Percentiles rank a stretch among this genome's conserved stretches.
Evolutionary conservation across 371 early-diverging fungal species (phyloP).

Genomic region (Mortierella sp.): DNA sequence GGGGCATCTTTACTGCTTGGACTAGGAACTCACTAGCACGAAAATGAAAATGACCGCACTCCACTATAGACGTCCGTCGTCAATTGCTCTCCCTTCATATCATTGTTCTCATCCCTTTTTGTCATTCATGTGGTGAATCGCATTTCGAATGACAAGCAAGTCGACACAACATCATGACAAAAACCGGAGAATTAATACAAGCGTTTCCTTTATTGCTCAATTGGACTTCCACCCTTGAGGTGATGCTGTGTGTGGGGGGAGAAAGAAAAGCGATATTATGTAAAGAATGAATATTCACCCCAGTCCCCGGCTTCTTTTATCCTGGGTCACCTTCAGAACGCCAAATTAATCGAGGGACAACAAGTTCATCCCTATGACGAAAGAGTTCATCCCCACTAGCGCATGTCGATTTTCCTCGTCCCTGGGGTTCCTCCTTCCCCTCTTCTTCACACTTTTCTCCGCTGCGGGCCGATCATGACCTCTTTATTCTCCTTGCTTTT

Average conservation of each 20-base stretch:
- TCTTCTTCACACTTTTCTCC: background rate
- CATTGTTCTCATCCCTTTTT: background rate
- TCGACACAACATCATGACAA: too few relatives aligned
- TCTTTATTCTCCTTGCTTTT: background rate
- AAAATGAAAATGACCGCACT: slow-evolving; percentile 1
- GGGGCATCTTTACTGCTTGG: background rate
- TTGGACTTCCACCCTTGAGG: background rate
- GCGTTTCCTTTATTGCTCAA: background rate
- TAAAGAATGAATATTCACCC: background rate
- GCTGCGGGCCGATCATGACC: slow-evolving; percentile 10
- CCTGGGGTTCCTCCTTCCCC: background rate
- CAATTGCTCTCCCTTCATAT: background rate
- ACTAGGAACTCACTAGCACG: background rate
- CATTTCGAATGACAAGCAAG: background rate
- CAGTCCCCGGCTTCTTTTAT: slow-evolving; percentile 10
- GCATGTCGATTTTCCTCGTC: background rate
- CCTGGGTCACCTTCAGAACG: background rate
- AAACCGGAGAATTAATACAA: background rate
- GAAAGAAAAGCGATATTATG: background rate
- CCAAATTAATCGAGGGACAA: background rate
- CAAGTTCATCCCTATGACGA: background rate
- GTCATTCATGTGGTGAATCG: background rate
- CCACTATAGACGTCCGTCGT: background rate
- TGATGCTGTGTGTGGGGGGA: background rate
- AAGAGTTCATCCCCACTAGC: background rate